Conservation (phyloP, 768 basidiomycete genomes). For the Galerina sulciceps region DNA sequence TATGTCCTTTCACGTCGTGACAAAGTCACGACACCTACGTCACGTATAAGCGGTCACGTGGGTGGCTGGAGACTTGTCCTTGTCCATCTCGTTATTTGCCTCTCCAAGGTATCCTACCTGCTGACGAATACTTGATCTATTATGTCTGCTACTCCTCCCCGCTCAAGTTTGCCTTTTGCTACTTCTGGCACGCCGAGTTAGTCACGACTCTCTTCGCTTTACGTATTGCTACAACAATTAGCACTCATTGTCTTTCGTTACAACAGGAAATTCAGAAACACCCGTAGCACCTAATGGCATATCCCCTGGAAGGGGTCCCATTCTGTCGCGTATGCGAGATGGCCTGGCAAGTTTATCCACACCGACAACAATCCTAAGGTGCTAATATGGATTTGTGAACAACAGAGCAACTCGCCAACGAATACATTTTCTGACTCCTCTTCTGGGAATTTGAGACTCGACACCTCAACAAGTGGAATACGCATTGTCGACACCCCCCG, state of each 20-base stretch:
- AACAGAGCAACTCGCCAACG: constrained; percentile 29
- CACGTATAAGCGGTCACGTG: constrained; percentile 1
- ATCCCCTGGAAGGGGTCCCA: not conserved
- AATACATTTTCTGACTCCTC: constrained; percentile 39
- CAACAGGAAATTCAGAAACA: not conserved
- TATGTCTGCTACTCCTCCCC: constrained; percentile 6
- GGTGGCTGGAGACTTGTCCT: too few species aligned
- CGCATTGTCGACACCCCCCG: constrained; percentile 3
- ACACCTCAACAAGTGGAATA: constrained; percentile 24
- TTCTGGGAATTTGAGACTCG: constrained; percentile 19
- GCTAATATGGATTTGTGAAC: not conserved
- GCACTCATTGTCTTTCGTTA: not conserved
- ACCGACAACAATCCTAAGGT: too few species aligned
- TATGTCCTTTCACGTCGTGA: constrained; percentile 40
- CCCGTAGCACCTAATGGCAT: not conserved
- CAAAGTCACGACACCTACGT: constrained; percentile 36
- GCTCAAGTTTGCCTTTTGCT: not conserved
- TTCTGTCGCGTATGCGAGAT: not conserved
- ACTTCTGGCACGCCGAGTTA: constrained; percentile 1
- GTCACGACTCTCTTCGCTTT: too few species aligned
- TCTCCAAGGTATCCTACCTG: not conserved
- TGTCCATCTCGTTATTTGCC: not conserved
- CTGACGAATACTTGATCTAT: not conserved
- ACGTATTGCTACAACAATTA: not conserved
- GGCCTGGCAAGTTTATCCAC: not conserved